phyloP scores from a whole-genome alignment of 305 asterid species.

The Fraxinus nigra region DNA sequence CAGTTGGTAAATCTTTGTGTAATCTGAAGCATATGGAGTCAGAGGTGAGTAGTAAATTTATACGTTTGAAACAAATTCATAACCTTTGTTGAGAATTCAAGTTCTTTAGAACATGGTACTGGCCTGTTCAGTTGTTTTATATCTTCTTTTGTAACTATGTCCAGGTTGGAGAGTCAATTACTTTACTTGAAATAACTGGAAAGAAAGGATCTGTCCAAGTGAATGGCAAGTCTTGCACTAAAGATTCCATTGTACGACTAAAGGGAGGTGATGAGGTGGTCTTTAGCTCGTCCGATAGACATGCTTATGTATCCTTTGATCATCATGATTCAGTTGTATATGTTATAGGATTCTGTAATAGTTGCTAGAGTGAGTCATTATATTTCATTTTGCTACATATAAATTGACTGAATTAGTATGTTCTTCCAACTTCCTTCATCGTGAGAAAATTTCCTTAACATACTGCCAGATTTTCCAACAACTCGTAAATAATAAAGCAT shows the following conservation, averaged over 20 bases:
- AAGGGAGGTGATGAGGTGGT: constrained; percentile 87
- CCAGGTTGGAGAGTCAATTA: constrained; percentile 59
- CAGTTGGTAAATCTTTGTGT: constrained; percentile 71
- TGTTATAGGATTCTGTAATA: neutral
- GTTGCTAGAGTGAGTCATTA: constrained; percentile 1
- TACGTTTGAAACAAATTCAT: neutral
- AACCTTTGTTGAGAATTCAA: constrained; percentile 19
- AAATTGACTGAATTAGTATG: neutral
- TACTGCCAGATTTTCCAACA: constrained; percentile 68
- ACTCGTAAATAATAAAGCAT: constrained; percentile 40
- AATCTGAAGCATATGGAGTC: constrained; percentile 64
- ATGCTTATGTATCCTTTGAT: constrained; percentile 89
- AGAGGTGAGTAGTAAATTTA: constrained; percentile 46
- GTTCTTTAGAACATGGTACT: constrained; percentile 10
- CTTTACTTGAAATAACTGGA: constrained; percentile 82
- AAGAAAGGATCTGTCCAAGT: constrained; percentile 78
- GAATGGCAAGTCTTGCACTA: constrained; percentile 66
- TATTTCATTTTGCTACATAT: constrained; percentile 10
- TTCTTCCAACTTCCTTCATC: constrained; percentile 8
- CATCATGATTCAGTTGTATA: constrained; percentile 20
- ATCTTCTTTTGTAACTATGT: constrained; percentile 8
- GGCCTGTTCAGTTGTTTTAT: constrained; percentile 23
- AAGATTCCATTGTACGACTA: constrained; percentile 63
- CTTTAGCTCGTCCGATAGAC: constrained; percentile 61
- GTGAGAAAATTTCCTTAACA: constrained; percentile 46